Evolutionary conservation across 164 flowering plant genomes (phyloP), one percentile per base, ranked within the genome.

Genomic region (Annona cherimola): DNA sequence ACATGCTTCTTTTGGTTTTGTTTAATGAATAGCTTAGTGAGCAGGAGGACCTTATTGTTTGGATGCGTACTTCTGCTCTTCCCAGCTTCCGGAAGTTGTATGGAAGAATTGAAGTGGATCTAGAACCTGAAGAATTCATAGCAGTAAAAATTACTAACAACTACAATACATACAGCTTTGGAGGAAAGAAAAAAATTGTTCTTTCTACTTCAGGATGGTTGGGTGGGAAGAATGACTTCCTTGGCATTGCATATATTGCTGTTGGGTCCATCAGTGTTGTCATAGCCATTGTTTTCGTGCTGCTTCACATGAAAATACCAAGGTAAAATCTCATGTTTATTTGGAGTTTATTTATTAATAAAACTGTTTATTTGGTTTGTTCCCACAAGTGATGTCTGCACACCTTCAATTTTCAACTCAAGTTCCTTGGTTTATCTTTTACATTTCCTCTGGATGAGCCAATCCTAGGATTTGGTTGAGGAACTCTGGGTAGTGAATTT

Each of bases 21-120:
- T 69, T 42, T 11, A 57, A 41, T 73, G 42, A 45, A 73, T 66
- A 92, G 97, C 83, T 92, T 67, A 90, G 96, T 57, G 90, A 89
- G 69, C 95, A 92, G 78, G 97, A 90, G 83, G 97, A 92, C 80
- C 92, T 92, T 69, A 90, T 92, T 20, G 92, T 92, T 4, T 92
- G 97, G 97, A 92, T 92, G 97, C 90, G 96, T n/a, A 89, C 94
- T 66, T 83, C 94, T 73, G 97, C 96, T 70, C 88, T 92, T 45
- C 94, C 97, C 57, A 90, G 84, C 80, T 92, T 92, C 76, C 83
- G 97, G n/a, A 92, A 92, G 75, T 67, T 92, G 78, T 90, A 92
- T 74, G 97, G 97, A 57, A 86, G 84, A 80, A 87, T 92, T 57
- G 97, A 92, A 79, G 86, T 84, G 73, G 92, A 90, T 77, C 78